Conservation (phyloP, 192 early-diverging fungal genomes). For the Chytriomyces sp. region DNA sequence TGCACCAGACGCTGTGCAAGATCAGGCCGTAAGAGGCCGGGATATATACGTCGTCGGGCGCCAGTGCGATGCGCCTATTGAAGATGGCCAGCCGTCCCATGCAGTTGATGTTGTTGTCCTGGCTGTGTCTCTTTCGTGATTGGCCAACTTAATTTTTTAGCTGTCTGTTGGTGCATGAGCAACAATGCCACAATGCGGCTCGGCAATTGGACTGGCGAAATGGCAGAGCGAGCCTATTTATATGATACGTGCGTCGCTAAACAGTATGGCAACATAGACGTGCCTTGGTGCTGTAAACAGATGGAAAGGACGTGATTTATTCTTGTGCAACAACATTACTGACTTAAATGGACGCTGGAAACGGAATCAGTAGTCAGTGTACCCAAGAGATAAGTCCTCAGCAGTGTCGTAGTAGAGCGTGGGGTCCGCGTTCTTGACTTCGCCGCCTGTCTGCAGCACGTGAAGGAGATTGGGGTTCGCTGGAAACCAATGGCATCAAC, state of each 20-base stretch:
- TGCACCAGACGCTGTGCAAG: constrained; percentile 41
- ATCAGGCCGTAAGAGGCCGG: constrained; percentile 31
- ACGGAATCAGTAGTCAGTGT: constrained; percentile 7
- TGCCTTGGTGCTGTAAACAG: too few species aligned
- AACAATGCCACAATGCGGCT: too few species aligned
- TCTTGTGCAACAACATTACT: too few species aligned
- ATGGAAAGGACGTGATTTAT: too few species aligned
- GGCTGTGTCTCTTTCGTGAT: background rate
- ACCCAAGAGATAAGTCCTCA: background rate
- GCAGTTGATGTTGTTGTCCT: background rate
- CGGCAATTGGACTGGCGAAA: too few species aligned
- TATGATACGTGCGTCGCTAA: too few species aligned
- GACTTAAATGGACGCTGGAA: too few species aligned
- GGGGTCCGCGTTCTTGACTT: constrained; percentile 3
- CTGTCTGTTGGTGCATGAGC: too few species aligned
- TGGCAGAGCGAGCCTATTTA: too few species aligned
- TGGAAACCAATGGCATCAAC: background rate
- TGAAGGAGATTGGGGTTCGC: constrained; percentile 4
- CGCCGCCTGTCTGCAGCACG: background rate
- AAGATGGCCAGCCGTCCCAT: constrained; percentile 47
- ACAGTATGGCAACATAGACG: too few species aligned
- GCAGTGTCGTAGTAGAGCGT: background rate
- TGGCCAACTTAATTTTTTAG: background rate
- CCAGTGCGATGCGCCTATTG: constrained; percentile 35
- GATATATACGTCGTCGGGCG: constrained; percentile 47